A percentile compares a stretch with the other conserved stretches of the same genome.
Conservation (phyloP, 2,329 filamentous ascomycete genomes). For the Exophiala calicioides region DNA sequence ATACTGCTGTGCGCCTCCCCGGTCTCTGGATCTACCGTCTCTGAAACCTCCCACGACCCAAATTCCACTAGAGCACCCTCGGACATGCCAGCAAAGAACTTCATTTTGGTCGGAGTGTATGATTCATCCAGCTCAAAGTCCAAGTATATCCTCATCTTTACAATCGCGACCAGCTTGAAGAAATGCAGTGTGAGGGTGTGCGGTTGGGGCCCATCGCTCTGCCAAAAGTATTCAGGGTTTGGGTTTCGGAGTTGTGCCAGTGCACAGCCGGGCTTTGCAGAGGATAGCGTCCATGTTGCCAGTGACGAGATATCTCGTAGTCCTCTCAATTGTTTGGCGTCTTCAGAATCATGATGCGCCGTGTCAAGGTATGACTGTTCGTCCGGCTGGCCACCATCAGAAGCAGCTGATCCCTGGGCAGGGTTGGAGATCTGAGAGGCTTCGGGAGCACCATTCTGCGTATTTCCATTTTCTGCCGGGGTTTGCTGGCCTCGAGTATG, state of each 20-base stretch:
- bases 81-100: constrained; percentile 84
- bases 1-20: constrained; percentile 30
- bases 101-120: constrained; percentile 92
- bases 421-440: constrained; percentile 23
- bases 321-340: constrained; percentile 27
- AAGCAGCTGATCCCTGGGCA: constrained; percentile 18
- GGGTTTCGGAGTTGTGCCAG: constrained; percentile 61
- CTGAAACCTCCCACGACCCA: constrained; percentile 73
- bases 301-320: constrained; percentile 66
- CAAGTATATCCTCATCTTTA: constrained; percentile 61
- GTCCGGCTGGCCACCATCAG: constrained; percentile 22
- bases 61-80: constrained; percentile 91
- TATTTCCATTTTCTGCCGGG: constrained; percentile 16
- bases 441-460: constrained; percentile 13
- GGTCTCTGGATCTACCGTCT: constrained; percentile 51
- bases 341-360: constrained; percentile 28
- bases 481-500: constrained; percentile 23
- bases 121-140: constrained; percentile 93
- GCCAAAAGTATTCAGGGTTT: constrained; percentile 62
- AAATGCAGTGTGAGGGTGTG: constrained; percentile 66
- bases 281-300: constrained; percentile 66
- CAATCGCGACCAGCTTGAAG: constrained; percentile 55
- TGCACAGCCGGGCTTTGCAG: constrained; percentile 63
- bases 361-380: constrained; percentile 29
- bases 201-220: constrained; percentile 66